A percentile compares a stretch with the other conserved stretches of the same genome.
Conservation (phyloP, 805 yeast genomes). For the Maudiozyma barnettii region DNA sequence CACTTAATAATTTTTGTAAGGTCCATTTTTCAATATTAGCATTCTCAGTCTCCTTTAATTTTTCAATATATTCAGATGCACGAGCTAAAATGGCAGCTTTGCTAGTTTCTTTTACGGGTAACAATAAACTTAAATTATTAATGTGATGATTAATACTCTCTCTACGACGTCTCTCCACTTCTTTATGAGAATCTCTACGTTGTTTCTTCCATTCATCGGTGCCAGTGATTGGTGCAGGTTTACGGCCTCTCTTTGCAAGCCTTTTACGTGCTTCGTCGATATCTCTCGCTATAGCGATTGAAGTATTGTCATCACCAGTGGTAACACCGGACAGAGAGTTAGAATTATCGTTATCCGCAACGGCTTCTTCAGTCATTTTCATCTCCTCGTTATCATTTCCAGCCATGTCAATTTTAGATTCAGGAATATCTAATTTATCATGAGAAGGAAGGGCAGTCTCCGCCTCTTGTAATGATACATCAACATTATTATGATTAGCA, state of each 20-base stretch:
- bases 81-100: conserved; percentile 83
- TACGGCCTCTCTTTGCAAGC: conserved; percentile 19
- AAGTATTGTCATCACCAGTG: conserved; percentile 3
- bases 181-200: conserved; percentile 87
- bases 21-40: conserved; percentile 92
- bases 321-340: neutral
- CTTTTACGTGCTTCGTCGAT: conserved; percentile 1
- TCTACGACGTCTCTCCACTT: conserved; percentile 87
- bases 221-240: conserved; percentile 21
- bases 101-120: conserved; percentile 72
- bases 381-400: neutral
- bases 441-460: neutral
- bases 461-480: neutral
- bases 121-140: conserved; percentile 61
- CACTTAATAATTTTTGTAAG: conserved; percentile 80
- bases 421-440: too few relatives aligned
- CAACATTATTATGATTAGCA: conserved; percentile 10
- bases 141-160: conserved; percentile 85
- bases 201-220: conserved; percentile 32
- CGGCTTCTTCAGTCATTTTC: neutral
- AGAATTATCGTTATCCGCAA: neutral
- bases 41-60: conserved; percentile 82
- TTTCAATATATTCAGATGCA: conserved; percentile 83
- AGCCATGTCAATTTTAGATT: too few relatives aligned
- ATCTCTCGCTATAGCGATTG: conserved; percentile 1